Conservation (phyloP, 2,329 filamentous ascomycete species). For the Fusarium longipes region DNA sequence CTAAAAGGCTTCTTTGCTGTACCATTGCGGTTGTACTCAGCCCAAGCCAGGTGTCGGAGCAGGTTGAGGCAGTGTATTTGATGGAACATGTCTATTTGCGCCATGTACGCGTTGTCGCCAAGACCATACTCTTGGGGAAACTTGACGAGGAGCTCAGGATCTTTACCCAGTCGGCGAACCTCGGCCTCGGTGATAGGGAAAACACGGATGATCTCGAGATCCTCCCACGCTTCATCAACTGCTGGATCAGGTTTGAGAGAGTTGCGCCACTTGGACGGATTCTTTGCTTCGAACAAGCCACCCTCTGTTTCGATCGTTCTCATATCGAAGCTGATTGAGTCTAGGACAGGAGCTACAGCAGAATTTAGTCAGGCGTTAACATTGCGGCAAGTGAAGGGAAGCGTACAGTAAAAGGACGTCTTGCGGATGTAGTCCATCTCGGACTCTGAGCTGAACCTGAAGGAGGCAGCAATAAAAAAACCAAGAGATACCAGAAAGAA, state of each 20-base stretch:
- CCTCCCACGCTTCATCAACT: slow-evolving; percentile 19
- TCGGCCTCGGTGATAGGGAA: slow-evolving; percentile 8
- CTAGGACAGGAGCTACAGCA: not conserved
- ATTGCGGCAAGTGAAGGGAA: accelerated
- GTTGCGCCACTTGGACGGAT: slow-evolving; percentile 14
- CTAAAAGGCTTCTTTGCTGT: slow-evolving; percentile 7
- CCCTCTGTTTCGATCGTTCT: not conserved
- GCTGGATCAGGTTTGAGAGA: not conserved
- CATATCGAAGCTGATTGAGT: slow-evolving; percentile 7
- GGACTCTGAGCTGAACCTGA: not conserved
- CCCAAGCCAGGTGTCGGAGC: slow-evolving; percentile 5
- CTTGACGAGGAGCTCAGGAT: slow-evolving; percentile 18
- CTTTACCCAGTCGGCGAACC: slow-evolving; percentile 6
- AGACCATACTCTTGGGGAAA: slow-evolving; percentile 11
- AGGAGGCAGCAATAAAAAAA: not conserved
- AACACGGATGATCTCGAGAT: slow-evolving; percentile 13
- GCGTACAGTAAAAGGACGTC: slow-evolving; percentile 6
- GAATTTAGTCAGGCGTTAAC: accelerated
- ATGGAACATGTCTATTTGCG: slow-evolving; percentile 15
- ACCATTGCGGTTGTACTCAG: slow-evolving; percentile 8
- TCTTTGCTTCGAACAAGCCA: slow-evolving; percentile 16
- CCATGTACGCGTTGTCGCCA: slow-evolving; percentile 13
- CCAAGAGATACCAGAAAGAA: not conserved
- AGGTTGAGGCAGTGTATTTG: slow-evolving; percentile 20
- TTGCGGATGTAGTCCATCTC: slow-evolving; percentile 8